Conservation (phyloP, 257 asterid genomes). For the Solanum habrochaites region DNA sequence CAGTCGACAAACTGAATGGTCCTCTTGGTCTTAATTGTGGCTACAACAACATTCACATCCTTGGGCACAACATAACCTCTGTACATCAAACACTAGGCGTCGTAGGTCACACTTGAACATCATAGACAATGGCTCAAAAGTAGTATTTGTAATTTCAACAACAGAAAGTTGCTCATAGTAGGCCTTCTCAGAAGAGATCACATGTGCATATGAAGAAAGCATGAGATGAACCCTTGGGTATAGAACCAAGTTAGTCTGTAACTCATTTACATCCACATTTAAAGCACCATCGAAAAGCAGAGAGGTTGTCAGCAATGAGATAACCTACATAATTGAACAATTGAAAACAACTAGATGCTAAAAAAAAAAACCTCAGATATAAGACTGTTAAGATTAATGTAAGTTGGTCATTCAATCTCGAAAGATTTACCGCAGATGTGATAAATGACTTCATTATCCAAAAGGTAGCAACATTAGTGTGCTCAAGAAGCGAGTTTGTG, state of each 20-base stretch:
- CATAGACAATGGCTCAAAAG: slow-evolving; percentile 94
- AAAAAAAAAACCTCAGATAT: slow-evolving; percentile 57
- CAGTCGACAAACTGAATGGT: slow-evolving; percentile 96
- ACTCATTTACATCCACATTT: slow-evolving; percentile 88
- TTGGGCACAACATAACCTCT: slow-evolving; percentile 92
- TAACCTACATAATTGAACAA: slow-evolving; percentile 27
- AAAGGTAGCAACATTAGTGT: slow-evolving; percentile 90
- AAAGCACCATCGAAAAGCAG: slow-evolving; percentile 83
- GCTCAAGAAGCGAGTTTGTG: slow-evolving; percentile 81
- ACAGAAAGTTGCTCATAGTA: slow-evolving; percentile 91
- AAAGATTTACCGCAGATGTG: slow-evolving; percentile 91
- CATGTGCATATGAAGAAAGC: slow-evolving; percentile 94
- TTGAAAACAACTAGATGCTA: background rate
- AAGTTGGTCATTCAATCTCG: slow-evolving; percentile 86
- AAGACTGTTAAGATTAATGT: slow-evolving; percentile 85
- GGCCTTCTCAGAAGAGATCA: slow-evolving; percentile 85
- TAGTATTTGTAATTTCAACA: slow-evolving; percentile 90
- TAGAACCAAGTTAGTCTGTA: slow-evolving; percentile 94
- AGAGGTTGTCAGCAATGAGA: slow-evolving; percentile 82
- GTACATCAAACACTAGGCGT: slow-evolving; percentile 95
- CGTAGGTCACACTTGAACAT: slow-evolving; percentile 94
- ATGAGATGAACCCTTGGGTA: slow-evolving; percentile 93
- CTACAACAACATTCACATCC: slow-evolving; percentile 93
- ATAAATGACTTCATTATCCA: slow-evolving; percentile 82
- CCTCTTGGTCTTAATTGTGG: slow-evolving; percentile 93